phyloP scores from a whole-genome alignment of 805 yeast genomes.

The Hanseniaspora opuntiae region DNA sequence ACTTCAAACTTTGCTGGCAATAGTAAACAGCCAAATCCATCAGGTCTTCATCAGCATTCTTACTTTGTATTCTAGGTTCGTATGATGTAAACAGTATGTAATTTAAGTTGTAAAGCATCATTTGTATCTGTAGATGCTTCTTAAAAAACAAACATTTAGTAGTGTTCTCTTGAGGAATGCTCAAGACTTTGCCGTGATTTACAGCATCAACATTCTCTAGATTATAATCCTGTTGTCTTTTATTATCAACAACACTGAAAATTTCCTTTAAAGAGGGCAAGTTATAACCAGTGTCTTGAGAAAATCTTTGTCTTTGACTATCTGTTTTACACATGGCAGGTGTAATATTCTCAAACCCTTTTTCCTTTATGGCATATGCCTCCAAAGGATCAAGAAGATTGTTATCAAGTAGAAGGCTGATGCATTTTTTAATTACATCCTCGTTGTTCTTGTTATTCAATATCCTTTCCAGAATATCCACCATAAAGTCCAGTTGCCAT shows the following conservation, averaged over 20 bases:
- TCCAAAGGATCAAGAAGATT: slow-evolving; percentile 7
- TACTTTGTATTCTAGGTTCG: slow-evolving; percentile 26
- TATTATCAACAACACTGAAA: slow-evolving; percentile 14
- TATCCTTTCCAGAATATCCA: neutral
- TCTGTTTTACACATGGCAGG: slow-evolving; percentile 11
- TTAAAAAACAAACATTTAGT: slow-evolving; percentile 30
- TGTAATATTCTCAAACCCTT: slow-evolving; percentile 6
- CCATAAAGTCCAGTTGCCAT: slow-evolving; percentile 11
- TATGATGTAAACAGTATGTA: slow-evolving; percentile 36
- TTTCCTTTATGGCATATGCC: slow-evolving; percentile 6
- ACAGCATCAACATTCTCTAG: neutral
- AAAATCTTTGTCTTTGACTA: slow-evolving; percentile 10
- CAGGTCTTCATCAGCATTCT: slow-evolving; percentile 26
- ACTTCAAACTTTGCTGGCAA: slow-evolving; percentile 32
- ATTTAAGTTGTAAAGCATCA: slow-evolving; percentile 37
- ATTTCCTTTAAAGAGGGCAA: slow-evolving; percentile 24
- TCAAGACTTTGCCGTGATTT: slow-evolving; percentile 23
- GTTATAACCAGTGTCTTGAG: slow-evolving; percentile 17
- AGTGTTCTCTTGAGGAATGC: slow-evolving; percentile 30
- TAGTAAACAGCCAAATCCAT: slow-evolving; percentile 27
- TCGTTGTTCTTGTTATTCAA: neutral
- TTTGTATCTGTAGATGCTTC: slow-evolving; percentile 31
- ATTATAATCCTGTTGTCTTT: neutral
- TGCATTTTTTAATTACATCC: neutral
- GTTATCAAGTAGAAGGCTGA: neutral